Evolutionary conservation across 1,284 basidiomycete species (phyloP).

Genomic region (Moesziomyces globuligerus): DNA sequence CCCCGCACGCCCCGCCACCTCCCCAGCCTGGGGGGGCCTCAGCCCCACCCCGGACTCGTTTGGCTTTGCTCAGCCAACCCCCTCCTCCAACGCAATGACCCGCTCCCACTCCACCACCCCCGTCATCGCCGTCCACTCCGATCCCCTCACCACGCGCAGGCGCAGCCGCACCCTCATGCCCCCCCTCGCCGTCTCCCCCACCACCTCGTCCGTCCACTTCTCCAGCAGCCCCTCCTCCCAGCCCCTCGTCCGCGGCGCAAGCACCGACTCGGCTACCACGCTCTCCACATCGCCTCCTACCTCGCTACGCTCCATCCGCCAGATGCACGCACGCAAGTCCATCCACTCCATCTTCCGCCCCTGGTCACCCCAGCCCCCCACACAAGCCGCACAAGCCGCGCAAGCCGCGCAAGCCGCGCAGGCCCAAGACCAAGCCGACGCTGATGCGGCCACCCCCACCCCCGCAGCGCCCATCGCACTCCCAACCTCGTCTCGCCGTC

Average conservation of each 20-base stretch:
- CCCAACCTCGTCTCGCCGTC: background rate
- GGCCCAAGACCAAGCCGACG: too few species aligned
- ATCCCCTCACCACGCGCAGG: constrained; percentile 3
- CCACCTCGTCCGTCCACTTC: constrained; percentile 15
- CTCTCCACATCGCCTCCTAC: constrained; percentile 4
- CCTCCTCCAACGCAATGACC: constrained; percentile 9
- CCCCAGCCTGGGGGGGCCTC: background rate
- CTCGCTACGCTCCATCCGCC: constrained; percentile 15
- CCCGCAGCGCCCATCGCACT: background rate
- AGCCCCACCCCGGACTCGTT: background rate
- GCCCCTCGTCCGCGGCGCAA: constrained; percentile 1
- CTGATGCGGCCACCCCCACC: too few species aligned
- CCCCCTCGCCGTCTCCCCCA: background rate
- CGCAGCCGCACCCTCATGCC: constrained; percentile 23
- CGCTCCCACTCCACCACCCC: constrained; percentile 12
- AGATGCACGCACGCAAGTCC: constrained; percentile 1
- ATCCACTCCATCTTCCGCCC: constrained; percentile 15
- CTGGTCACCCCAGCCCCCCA: background rate
- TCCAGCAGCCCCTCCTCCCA: constrained; percentile 7
- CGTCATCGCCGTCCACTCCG: constrained; percentile 1
- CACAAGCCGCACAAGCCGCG: too few species aligned
- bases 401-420: too few species aligned
- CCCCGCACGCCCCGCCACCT: background rate
- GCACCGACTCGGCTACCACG: background rate
- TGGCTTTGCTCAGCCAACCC: background rate